Percentiles rank a stretch among this genome's conserved stretches.
Conservation (phyloP, 345 rosid genomes). For the Camelina neglecta region DNA sequence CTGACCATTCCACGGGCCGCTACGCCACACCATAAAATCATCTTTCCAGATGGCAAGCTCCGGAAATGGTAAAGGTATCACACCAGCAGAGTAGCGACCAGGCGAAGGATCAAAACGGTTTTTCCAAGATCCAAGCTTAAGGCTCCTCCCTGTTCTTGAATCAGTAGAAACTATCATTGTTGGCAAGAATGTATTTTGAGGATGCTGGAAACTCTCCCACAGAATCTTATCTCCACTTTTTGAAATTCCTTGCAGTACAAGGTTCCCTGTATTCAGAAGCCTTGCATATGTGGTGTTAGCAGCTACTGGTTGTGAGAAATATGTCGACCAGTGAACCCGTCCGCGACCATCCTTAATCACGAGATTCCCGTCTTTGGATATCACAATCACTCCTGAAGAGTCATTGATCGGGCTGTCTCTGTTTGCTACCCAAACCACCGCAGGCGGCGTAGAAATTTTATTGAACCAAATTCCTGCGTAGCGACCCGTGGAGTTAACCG, state of each 20-base stretch:
- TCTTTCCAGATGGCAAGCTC: slow-evolving; percentile 53
- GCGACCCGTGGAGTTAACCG: slow-evolving; percentile 43
- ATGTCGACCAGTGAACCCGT: slow-evolving; percentile 58
- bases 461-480: slow-evolving; percentile 61
- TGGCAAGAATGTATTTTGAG: slow-evolving; percentile 39
- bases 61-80: slow-evolving; percentile 40
- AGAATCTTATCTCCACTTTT: slow-evolving; percentile 7
- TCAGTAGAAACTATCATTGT: slow-evolving; percentile 45
- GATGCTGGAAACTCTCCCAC: slow-evolving; percentile 65
- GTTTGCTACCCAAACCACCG: slow-evolving; percentile 60
- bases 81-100: slow-evolving; percentile 48
- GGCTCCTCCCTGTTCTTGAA: slow-evolving; percentile 37
- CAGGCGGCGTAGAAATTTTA: slow-evolving; percentile 16
- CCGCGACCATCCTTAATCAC: slow-evolving; percentile 48
- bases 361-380: slow-evolving; percentile 56
- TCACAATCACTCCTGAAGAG: slow-evolving; percentile 45
- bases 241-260: slow-evolving; percentile 41
- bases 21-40: slow-evolving; percentile 48
- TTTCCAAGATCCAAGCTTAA: slow-evolving; percentile 54
- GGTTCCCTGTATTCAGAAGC: slow-evolving; percentile 56
- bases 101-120: slow-evolving; percentile 55
- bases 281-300: slow-evolving; percentile 41
- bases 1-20: slow-evolving; percentile 64
- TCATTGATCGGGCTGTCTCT: slow-evolving; percentile 51
- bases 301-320: slow-evolving; percentile 29